A percentile compares a stretch with the other conserved stretches of the same genome.
Evolutionary conservation across 2,329 filamentous ascomycete species (phyloP).

Genomic region (Plenodomus lindquistii): DNA sequence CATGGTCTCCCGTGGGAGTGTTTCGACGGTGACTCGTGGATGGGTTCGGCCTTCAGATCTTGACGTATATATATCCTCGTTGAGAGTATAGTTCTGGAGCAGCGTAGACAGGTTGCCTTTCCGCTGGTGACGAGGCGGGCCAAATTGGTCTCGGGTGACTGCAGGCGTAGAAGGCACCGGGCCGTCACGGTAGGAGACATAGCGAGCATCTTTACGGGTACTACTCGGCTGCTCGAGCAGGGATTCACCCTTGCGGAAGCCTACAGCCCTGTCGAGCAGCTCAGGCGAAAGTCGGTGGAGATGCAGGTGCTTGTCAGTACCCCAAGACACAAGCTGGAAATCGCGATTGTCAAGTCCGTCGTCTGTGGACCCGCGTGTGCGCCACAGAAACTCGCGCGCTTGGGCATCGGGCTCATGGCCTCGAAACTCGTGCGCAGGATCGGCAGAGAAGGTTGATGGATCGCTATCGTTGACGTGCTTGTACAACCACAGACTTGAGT

Average conservation of each 20-base stretch:
- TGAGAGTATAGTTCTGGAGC: constrained; percentile 25
- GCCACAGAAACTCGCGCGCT: constrained; percentile 91
- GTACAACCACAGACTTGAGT: constrained; percentile 83
- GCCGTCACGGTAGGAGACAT: constrained; percentile 78
- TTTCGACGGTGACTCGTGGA: constrained; percentile 6
- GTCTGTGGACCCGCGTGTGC: constrained; percentile 68
- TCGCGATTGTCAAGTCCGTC: constrained; percentile 80
- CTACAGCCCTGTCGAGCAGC: constrained; percentile 66
- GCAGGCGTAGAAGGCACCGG: constrained; percentile 22
- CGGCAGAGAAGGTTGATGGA: constrained; percentile 22
- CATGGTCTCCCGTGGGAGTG: constrained; percentile 45
- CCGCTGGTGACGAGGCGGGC: constrained; percentile 20
- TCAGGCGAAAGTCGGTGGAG: constrained; percentile 73
- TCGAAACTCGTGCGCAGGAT: constrained; percentile 53
- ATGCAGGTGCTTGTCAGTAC: constrained; percentile 79
- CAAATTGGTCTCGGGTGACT: constrained; percentile 20
- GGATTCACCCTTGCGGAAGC: constrained; percentile 70
- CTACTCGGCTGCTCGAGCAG: constrained; percentile 68
- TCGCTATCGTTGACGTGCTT: constrained; percentile 60
- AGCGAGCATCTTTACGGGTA: constrained; percentile 81
- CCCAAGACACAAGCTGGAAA: constrained; percentile 93
- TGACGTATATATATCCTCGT: constrained; percentile 13
- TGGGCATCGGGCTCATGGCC: constrained; percentile 59
- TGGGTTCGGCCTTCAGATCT: constrained; percentile 11
- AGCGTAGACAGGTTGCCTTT: constrained; percentile 33